Base-by-base conservation (phyloP, 352 stramenopile genomes). In the Phytopythium ostracodes region DNA sequence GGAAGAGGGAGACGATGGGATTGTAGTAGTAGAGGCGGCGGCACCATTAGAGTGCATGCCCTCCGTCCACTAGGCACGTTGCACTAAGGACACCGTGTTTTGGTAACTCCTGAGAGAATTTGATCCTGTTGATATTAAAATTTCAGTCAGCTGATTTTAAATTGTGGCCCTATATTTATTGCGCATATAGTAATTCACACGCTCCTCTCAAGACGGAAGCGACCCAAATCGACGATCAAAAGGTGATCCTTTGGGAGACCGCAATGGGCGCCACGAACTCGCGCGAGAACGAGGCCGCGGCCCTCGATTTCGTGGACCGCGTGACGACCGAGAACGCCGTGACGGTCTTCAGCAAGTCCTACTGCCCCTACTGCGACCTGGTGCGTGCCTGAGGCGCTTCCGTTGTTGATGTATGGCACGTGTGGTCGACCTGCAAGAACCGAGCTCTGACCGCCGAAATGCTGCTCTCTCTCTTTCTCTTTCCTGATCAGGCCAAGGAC, bases 271-370 rank as follows among this genome's bases (percentile, higher is more conserved):
- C 67, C 5, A 65, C 74, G 17, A 62, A 47, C 29, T 84, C 72
- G 46, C 73, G 69, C 38, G 76, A 82, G 66, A 84, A 79, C 46
- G 76, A 84, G 60, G 64, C 68, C 24, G 76, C 75, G 40, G 82
- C 79, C 54, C 61, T 77, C 31, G 73, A 75, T 62, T 89, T 86
- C 66, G 72, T 92, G 51, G 72, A 87, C 56, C 65, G 68, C 44
- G 66, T 73, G 40, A 75, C 83, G 56, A 66, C 65, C 4, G 65
- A 82, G 55, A 72, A 90, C 64, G 60, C 56, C 27, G 71, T 92
- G 53, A 78, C 74, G 33, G 72, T 92, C 70, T 98, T 98, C 70
- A 97, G 89, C 65, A 98, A 98, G 78, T 85, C 84, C 24, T 98
- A 94, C 73, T 99, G 96, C 60, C 92, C 91, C 4, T 98, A 97